Conservation (phyloP, 176 grass and related monocot genomes). For the Neostapfia colusana region DNA sequence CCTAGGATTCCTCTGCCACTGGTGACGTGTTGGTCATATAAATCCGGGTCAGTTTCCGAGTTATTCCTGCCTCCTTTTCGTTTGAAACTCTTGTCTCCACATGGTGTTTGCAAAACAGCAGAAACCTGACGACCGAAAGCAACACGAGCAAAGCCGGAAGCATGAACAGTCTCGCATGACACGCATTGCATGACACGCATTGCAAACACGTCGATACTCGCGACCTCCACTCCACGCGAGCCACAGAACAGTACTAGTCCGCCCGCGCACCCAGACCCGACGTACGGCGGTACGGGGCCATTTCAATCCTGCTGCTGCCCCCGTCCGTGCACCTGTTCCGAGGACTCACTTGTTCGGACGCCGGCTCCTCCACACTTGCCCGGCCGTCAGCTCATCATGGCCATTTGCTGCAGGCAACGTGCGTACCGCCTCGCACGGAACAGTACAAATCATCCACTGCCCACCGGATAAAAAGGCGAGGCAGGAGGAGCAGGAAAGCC, state of each 20-base stretch:
- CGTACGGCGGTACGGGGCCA: background rate
- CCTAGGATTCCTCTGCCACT: conserved; percentile 10
- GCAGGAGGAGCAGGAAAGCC: conserved; percentile 24
- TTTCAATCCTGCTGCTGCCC: conserved; percentile 22
- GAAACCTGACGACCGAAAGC: background rate
- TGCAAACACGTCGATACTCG: conserved; percentile 22
- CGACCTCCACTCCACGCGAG: background rate
- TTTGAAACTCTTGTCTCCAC: background rate
- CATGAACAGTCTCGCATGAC: background rate
- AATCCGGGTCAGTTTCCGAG: background rate
- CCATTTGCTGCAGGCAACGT: background rate
- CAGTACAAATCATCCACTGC: background rate
- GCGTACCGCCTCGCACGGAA: background rate
- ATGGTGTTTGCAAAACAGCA: background rate
- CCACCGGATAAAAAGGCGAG: background rate
- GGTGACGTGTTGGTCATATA: background rate
- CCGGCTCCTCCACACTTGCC: background rate
- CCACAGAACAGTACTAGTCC: background rate
- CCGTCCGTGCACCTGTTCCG: background rate
- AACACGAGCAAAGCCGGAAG: background rate
- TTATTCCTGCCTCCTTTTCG: background rate
- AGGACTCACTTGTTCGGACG: background rate
- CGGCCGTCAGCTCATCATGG: conserved; percentile 5
- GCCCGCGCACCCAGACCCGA: background rate
- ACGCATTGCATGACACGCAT: background rate